Conservation (phyloP, 2,329 filamentous ascomycete genomes). For the Nothophaeocryptopus gaeumannii region DNA sequence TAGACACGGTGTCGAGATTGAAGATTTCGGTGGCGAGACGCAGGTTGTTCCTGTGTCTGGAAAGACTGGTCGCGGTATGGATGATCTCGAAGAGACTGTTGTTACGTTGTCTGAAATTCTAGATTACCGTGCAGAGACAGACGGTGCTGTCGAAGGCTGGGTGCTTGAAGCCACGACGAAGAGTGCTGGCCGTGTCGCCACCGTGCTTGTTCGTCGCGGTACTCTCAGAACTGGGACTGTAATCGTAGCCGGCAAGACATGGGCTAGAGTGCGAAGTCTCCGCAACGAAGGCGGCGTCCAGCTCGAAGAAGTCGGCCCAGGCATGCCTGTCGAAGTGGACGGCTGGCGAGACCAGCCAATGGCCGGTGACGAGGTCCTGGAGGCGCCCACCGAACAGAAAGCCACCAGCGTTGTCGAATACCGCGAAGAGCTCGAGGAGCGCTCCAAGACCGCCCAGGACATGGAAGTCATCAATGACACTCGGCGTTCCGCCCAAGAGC, state of each 20-base stretch:
- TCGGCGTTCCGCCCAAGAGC: conserved; percentile 57
- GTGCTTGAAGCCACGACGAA: conserved; percentile 89
- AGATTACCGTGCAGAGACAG: conserved; percentile 76
- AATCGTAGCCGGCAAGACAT: conserved; percentile 83
- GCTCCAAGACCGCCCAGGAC: conserved; percentile 62
- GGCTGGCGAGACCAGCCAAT: conserved; percentile 89
- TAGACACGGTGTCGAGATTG: conserved; percentile 79
- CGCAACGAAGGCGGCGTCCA: conserved; percentile 78
- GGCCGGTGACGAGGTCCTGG: conserved; percentile 83
- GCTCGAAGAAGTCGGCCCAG: conserved; percentile 73
- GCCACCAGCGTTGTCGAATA: conserved; percentile 77
- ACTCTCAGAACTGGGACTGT: conserved; percentile 77
- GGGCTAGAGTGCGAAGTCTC: conserved; percentile 79
- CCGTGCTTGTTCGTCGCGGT: conserved; percentile 81
- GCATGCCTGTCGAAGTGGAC: conserved; percentile 85
- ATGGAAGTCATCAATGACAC: conserved; percentile 74
- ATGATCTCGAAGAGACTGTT: conserved; percentile 86
- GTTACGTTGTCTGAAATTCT: conserved; percentile 82
- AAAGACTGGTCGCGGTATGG: conserved; percentile 89
- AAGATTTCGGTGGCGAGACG: conserved; percentile 92
- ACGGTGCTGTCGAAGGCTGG: conserved; percentile 85
- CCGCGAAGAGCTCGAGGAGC: conserved; percentile 68
- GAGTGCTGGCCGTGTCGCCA: conserved; percentile 77
- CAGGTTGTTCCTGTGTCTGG: conserved; percentile 90
- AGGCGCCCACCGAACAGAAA: conserved; percentile 73